Base-by-base conservation (phyloP, 164 flowering plant genomes). In the Stephania cephalantha region DNA sequence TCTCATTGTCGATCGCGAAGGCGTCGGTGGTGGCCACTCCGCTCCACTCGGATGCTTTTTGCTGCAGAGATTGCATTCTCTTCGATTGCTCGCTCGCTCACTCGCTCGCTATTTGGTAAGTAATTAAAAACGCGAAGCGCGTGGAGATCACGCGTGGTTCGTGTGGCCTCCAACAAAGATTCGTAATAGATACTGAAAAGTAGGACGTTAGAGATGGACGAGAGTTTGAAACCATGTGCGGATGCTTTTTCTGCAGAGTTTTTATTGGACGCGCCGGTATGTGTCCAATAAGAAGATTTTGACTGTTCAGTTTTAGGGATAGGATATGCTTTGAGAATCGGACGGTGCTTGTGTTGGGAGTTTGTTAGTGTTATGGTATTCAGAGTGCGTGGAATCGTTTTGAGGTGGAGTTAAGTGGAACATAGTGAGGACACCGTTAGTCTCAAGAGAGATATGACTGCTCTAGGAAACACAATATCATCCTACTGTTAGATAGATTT, bases 41-140 rank as follows among this genome's bases (percentile, higher is more conserved):
- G 73, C 98, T 94, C 95, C 93, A 92, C 78, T 89, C 84, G 2
- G 97, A 85, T 0, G 98, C 98, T 76, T 92, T 94, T 74, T 89
- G 77, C 76, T 94, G 96, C 30, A 94, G 84, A 6, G 93, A 81
- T 84, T 94, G 97, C 97, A 91, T 91, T 31, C 71, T 73, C 75
- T 64, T 55, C 61, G 61, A 4, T 25, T 25, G 25, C 25, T 25
- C 25, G 25, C 25, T 25, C 25, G 0, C 25, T 25, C 25, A 25
- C 25, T 25, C 25, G 25, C 25, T 25, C 25, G 25, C 25, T 25
- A 25, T 25, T 25, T 25, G 25, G 25, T 25, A 25, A 25, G 25
- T 25, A 25, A 0, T 25, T 25, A 25, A 25, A 25, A 25, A 25
- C 25, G 42, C 42, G 42, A 35, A 35, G 42, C 66, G 66, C 25